Base-by-base conservation (phyloP, 306 rosid genomes). In the Cicer bijugum region DNA sequence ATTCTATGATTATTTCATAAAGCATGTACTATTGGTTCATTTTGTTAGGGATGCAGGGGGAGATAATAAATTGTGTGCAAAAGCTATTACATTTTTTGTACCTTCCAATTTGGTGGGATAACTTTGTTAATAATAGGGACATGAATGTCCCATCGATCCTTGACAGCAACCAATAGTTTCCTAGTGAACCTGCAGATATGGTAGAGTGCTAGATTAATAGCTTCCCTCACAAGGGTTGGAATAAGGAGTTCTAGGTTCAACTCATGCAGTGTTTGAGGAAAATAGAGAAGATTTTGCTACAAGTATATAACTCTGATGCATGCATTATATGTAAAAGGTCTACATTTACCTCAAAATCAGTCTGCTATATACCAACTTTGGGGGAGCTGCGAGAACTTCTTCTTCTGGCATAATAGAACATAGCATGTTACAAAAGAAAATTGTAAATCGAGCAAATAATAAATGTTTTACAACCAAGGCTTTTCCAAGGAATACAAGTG, bases 81-180 rank as follows among this genome's bases (percentile, higher is more conserved):
- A n/a, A 57, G 50, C 57, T 46, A 37, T 9, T 35, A 60, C 3
- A 66, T 69, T 75, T 39, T 23, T 56, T 47, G 44, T 44, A 93
- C 98, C 96, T 93, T 89, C 98, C 98, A 93, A 85, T 81, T 88
- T 70, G 86, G 78, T 69, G 98, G 98, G 80, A 82, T 86, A 59
- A 91, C 81, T 75, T 85, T 85, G 79, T 89, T 88, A 69, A 93
- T 93, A 64, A 78, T 78, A 40, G 59, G 73, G 69, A 87, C 94
- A 55, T 91, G 88, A 51, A 77, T 73, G 57, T 91, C 98, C 98
- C 98, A 93, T 75, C 64, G 84, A 55, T 90, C 96, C 82, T 66
- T 72, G 61, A 91, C 93, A 7, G 97, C 96, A 87, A 88, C 92
- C 84, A 94, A 80, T 67, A 94, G 83, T 75, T 91, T 91, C 86